Base-by-base conservation (phyloP, 306 rosid species). In the Dryas drummondii region DNA sequence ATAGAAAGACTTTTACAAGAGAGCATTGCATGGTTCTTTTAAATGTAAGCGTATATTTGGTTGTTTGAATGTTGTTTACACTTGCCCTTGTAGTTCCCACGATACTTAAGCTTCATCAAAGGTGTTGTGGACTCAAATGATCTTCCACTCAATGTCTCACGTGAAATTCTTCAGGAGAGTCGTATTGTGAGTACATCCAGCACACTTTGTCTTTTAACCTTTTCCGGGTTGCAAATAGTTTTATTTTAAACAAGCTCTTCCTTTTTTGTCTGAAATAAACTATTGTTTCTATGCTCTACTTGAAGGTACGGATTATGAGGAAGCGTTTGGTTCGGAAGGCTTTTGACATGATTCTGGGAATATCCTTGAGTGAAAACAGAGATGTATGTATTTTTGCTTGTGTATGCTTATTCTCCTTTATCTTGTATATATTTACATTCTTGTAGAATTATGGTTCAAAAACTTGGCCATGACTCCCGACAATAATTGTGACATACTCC, bases 151-250 rank as follows among this genome's bases (percentile, higher is more conserved):
- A 96, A 96, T 75, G 97, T 92, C 70, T 96, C 99, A 9, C 97
- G 98, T 71, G 99, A 96, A 84, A 90, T 96, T 84, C 99, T 92
- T 82, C 99, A 96, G 87, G 99, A 96, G 81, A 96, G 98, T 76
- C 92, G 97, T 68, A 82, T 96, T 51, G 98, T 94, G 87, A 82
- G 97, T 80, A 61, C 54, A 56, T 50, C 69, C 50, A 52, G 61
- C 26, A 15, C 12, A 5, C 27, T 66, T 0, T 64, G 9, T 45
- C 37, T 42, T 64, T 41, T 82, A 59, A 53, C 45, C 19, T 22
- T 59, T 71, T 71, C 76, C 59, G 56, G 46, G 67, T 40, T 64
- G 51, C 12, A 64, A 5, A 44, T 37, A 62, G 71, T 76, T 76
- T 42, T 44, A 14, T 58, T 69, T 59, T 57, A 62, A 40, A 74